These are phyloP conservation scores for Alternaria alternata DNA, from an alignment of 2,329 filamentous ascomycete species.

Conservation along the genomic window DNA sequence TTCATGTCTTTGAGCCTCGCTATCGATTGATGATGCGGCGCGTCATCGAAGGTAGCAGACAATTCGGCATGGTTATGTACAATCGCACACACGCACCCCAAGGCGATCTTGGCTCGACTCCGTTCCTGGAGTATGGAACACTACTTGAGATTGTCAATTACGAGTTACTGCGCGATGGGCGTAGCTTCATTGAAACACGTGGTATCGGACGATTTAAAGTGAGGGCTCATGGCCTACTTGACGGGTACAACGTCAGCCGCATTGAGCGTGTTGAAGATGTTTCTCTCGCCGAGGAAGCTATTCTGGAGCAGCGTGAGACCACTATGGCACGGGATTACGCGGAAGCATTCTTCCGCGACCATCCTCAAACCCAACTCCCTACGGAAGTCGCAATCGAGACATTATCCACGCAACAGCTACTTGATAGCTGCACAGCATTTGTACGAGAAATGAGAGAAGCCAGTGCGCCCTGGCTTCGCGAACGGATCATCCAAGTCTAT, in stretches of 20 bases:
- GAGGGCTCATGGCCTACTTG: slow-evolving; percentile 67
- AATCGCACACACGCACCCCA: slow-evolving; percentile 64
- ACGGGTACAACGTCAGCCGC: slow-evolving; percentile 81
- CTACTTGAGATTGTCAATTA: slow-evolving; percentile 77
- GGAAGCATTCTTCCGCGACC: slow-evolving; percentile 49
- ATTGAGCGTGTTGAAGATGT: slow-evolving; percentile 83
- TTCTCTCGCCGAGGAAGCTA: slow-evolving; percentile 81
- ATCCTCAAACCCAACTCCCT: slow-evolving; percentile 33
- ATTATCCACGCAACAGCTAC: slow-evolving; percentile 75
- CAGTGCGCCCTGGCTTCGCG: slow-evolving; percentile 77
- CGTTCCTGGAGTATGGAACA: slow-evolving; percentile 79
- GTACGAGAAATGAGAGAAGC: slow-evolving; percentile 72
- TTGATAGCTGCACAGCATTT: slow-evolving; percentile 72
- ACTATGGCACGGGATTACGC: slow-evolving; percentile 47
- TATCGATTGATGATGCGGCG: slow-evolving; percentile 90
- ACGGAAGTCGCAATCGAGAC: slow-evolving; percentile 54
- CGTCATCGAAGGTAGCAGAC: slow-evolving; percentile 74
- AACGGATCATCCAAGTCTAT: slow-evolving; percentile 75
- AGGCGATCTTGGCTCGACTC: slow-evolving; percentile 60
- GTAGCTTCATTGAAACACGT: slow-evolving; percentile 80
- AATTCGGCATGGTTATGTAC: slow-evolving; percentile 86
- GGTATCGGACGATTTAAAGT: slow-evolving; percentile 82
- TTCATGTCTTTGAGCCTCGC: slow-evolving; percentile 91
- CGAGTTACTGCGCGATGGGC: slow-evolving; percentile 78
- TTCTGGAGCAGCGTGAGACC: slow-evolving; percentile 74